Conservation (phyloP, 495 filamentous ascomycete genomes). For the Delitschia confertaspora region DNA sequence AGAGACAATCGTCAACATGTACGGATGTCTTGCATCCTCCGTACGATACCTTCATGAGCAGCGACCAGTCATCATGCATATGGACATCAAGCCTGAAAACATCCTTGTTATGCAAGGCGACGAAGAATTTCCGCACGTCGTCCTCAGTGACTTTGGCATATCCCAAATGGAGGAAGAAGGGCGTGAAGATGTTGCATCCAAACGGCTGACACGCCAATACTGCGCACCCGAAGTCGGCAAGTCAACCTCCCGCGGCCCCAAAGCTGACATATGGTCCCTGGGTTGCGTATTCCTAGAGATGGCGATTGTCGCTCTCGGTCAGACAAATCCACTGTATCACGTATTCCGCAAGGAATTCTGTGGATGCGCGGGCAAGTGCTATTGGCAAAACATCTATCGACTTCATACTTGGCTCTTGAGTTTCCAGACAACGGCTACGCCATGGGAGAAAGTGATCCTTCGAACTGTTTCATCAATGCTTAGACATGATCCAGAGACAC, state of each 20-base stretch:
- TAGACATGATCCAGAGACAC: constrained; percentile 6
- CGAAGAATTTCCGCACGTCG: constrained; percentile 14
- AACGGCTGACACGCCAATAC: constrained; percentile 23
- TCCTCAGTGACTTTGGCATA: constrained; percentile 28
- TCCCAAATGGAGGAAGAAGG: constrained; percentile 7
- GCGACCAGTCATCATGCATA: constrained; percentile 23
- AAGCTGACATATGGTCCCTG: constrained; percentile 27
- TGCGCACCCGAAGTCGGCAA: constrained; percentile 23
- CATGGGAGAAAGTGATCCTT: constrained; percentile 1
- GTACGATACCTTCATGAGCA: constrained; percentile 25
- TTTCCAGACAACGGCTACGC: constrained; percentile 2
- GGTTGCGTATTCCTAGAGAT: constrained; percentile 30
- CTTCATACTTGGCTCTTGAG: constrained; percentile 15
- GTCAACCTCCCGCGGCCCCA: constrained; percentile 8
- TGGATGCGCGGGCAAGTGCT: constrained; percentile 14
- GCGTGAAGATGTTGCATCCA: neutral
- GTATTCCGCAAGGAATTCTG: constrained; percentile 19
- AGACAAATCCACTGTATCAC: constrained; percentile 9
- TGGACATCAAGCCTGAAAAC: constrained; percentile 30
- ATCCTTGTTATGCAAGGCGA: constrained; percentile 25
- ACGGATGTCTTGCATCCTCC: constrained; percentile 22
- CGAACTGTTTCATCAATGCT: constrained; percentile 22
- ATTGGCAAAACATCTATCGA: constrained; percentile 17
- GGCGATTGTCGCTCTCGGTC: constrained; percentile 7
- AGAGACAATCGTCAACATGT: constrained; percentile 19